Conservation (phyloP, 495 filamentous ascomycete species). For the Xylaria flabelliformis region DNA sequence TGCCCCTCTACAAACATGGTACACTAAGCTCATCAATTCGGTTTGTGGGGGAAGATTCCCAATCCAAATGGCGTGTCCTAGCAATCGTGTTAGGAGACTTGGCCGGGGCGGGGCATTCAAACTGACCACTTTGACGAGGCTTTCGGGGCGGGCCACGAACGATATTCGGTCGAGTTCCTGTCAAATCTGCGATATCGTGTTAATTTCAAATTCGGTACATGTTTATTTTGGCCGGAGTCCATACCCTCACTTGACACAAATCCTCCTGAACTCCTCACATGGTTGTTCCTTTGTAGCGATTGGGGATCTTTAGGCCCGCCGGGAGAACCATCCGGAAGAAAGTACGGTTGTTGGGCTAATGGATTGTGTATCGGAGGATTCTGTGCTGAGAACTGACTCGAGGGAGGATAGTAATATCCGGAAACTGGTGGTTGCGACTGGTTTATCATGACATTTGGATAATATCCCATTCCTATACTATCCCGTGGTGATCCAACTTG, state of each 20-base stretch:
- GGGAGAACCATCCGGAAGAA: slow-evolving; percentile 33
- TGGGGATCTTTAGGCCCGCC: slow-evolving; percentile 26
- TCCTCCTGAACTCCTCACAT: slow-evolving; percentile 7
- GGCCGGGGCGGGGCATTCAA: neutral
- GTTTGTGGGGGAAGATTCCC: slow-evolving; percentile 90
- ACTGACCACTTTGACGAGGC: slow-evolving; percentile 74
- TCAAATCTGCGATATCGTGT: slow-evolving; percentile 37
- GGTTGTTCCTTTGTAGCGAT: slow-evolving; percentile 29
- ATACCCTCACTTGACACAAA: slow-evolving; percentile 22
- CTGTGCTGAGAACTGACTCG: slow-evolving; percentile 42
- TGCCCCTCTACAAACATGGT: slow-evolving; percentile 87
- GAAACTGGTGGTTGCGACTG: slow-evolving; percentile 41
- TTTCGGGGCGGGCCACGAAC: slow-evolving; percentile 91
- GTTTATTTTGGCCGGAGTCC: neutral
- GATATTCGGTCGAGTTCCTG: slow-evolving; percentile 50
- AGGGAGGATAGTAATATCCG: slow-evolving; percentile 49
- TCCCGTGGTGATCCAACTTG: slow-evolving; percentile 41
- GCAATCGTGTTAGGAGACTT: slow-evolving; percentile 15
- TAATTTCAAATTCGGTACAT: slow-evolving; percentile 25
- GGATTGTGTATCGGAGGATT: slow-evolving; percentile 39
- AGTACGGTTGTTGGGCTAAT: slow-evolving; percentile 43
- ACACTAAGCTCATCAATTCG: slow-evolving; percentile 79
- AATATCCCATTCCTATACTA: slow-evolving; percentile 46
- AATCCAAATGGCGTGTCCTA: slow-evolving; percentile 93
- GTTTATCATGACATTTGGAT: slow-evolving; percentile 46